Conservation (phyloP, 306 rosid species). For the Quercus wislizeni region DNA sequence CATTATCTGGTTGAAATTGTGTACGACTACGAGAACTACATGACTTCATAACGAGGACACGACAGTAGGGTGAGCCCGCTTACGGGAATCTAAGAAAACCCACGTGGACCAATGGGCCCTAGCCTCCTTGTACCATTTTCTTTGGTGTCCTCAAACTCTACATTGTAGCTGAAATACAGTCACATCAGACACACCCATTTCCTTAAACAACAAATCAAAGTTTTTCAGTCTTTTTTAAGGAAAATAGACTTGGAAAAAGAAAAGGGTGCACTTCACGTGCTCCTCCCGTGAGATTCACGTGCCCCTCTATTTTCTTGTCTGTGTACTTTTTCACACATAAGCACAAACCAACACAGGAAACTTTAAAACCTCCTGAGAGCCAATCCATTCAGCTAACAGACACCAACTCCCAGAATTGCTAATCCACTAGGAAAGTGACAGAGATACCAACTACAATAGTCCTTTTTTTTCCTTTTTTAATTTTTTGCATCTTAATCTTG, state of each 20-base stretch:
- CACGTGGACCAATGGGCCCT: background rate
- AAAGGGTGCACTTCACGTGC: slow-evolving; percentile 42
- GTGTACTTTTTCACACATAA: background rate
- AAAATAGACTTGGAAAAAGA: background rate
- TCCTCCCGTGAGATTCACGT: slow-evolving; percentile 39
- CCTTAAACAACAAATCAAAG: slow-evolving; percentile 11
- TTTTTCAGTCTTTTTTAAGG: background rate
- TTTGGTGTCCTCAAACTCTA: background rate
- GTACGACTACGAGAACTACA: background rate
- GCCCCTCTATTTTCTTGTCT: slow-evolving; percentile 36
- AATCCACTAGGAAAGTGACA: too few species aligned
- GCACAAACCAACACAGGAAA: background rate
- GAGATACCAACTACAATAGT: too few species aligned
- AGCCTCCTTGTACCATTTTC: background rate
- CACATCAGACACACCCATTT: too few species aligned
- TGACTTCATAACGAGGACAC: background rate
- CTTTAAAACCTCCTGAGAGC: too few species aligned
- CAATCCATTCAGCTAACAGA: too few species aligned
- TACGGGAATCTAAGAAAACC: background rate
- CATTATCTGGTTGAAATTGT: background rate
- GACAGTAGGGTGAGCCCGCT: background rate
- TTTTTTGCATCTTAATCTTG: too few species aligned
- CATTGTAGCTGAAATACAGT: background rate
- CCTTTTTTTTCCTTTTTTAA: too few species aligned
- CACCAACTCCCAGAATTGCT: too few species aligned